Conservation (phyloP, 345 rosid species). For the thale cress (Arabidopsis thaliana) region DNA sequence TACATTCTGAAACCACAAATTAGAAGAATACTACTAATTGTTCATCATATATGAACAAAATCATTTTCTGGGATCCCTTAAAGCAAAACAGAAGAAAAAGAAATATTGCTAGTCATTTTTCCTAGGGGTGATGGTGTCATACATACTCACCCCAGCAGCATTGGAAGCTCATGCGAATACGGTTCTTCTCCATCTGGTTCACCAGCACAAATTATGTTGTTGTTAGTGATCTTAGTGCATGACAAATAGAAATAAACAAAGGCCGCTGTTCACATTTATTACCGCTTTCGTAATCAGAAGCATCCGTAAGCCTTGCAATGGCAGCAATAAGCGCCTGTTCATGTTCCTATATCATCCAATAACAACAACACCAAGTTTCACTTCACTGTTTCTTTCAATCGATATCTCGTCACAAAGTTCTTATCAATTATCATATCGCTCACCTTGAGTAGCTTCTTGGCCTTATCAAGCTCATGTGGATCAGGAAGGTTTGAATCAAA, state of each 20-base stretch:
- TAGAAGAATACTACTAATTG: not conserved
- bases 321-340: conserved; percentile 89
- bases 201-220: conserved; percentile 9
- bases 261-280: conserved; percentile 38
- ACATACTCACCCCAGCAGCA: conserved; percentile 26
- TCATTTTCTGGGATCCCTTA: not conserved
- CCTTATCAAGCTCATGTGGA: conserved; percentile 84
- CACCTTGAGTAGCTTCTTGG: conserved; percentile 85
- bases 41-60: conserved; percentile 14
- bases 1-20: conserved; percentile 33
- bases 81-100: not conserved
- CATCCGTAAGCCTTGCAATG: conserved; percentile 87
- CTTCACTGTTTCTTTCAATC: not conserved
- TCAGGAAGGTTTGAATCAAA: conserved; percentile 71
- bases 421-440: conserved; percentile 21
- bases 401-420: conserved; percentile 1
- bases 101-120: not conserved
- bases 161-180: conserved; percentile 32
- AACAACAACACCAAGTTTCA: conserved; percentile 13
- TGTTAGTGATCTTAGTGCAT: conserved; percentile 6
- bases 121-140: conserved; percentile 13
- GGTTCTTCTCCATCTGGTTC: conserved; percentile 44
- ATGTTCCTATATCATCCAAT: conserved; percentile 73
- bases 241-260: not conserved
- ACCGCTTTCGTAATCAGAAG: conserved; percentile 94